A percentile compares a stretch with the other conserved stretches of the same genome.
Conservation (phyloP, 2,329 filamentous ascomycete genomes). For the Fusarium sp. region DNA sequence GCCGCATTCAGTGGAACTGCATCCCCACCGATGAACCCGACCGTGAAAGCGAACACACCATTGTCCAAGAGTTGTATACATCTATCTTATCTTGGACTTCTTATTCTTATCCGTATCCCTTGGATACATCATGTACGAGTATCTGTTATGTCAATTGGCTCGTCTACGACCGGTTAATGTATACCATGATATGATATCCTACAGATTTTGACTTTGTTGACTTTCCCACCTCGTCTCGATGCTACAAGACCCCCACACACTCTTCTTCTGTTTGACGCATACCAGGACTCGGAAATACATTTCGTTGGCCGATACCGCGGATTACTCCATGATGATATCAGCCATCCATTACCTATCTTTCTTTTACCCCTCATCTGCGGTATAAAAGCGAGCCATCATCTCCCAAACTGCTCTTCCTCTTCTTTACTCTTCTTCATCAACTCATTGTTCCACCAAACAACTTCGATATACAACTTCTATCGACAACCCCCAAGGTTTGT, state of each 20-base stretch:
- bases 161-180: neutral
- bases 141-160: neutral
- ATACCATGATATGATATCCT: neutral
- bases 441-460: neutral
- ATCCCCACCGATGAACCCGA: constrained; percentile 8
- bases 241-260: constrained; percentile 18
- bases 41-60: neutral
- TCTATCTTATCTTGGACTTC: neutral
- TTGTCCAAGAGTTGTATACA: neutral
- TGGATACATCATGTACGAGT: neutral
- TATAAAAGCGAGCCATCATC: constrained; percentile 27
- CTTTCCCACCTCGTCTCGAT: neutral
- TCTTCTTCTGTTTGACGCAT: constrained; percentile 9
- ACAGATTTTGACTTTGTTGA: neutral
- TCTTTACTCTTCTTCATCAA: constrained; percentile 9
- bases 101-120: neutral
- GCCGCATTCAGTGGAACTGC: constrained; percentile 26
- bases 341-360: neutral
- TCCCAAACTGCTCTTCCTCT: neutral
- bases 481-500: constrained; percentile 33
- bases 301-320: constrained; percentile 28
- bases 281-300: constrained; percentile 21
- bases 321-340: constrained; percentile 36
- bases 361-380: constrained; percentile 41
- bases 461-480: neutral